A percentile compares a stretch with the other conserved stretches of the same genome.
These are phyloP conservation scores for Tricholoma hemisulphureum DNA, from an alignment of 768 basidiomycete species.

Conservation along the genomic window DNA sequence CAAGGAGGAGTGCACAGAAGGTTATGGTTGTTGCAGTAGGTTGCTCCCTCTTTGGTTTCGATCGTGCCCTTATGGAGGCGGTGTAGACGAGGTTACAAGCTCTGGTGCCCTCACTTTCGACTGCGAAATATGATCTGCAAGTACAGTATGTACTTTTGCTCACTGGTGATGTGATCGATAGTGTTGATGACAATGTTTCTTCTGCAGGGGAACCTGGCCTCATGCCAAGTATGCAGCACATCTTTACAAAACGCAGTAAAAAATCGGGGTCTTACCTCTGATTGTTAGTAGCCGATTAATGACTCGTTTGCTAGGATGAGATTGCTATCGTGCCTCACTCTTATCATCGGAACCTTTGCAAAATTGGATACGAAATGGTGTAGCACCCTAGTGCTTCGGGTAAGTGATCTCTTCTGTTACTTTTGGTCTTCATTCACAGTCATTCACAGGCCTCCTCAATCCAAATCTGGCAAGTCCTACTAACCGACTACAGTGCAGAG, in stretches of 20 bases:
- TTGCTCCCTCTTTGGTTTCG: constrained; percentile 1
- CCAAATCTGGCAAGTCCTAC: constrained; percentile 39
- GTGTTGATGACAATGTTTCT: background rate
- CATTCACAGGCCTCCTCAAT: constrained; percentile 37
- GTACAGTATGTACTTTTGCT: constrained; percentile 31
- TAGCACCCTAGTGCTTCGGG: constrained; percentile 41
- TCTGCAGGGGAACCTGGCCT: constrained; percentile 41
- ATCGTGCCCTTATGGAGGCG: background rate
- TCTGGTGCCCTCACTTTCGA: constrained; percentile 36
- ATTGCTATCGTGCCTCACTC: constrained; percentile 31
- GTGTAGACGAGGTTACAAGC: constrained; percentile 37
- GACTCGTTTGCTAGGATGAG: constrained; percentile 20
- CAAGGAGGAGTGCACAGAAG: constrained; percentile 33
- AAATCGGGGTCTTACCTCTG: background rate
- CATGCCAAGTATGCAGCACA: constrained; percentile 34
- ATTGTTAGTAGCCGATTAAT: background rate
- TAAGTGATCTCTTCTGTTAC: constrained; percentile 14
- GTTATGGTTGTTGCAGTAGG: constrained; percentile 37
- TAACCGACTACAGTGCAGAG: background rate
- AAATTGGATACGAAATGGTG: constrained; percentile 45
- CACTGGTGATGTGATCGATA: background rate
- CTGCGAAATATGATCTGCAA: constrained; percentile 42
- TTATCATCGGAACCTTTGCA: constrained; percentile 40
- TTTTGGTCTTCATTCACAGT: background rate
- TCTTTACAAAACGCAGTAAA: constrained; percentile 34